Evolutionary conservation across 306 rosid genomes (phyloP).

Genomic region (Ormosia semicastrata): DNA sequence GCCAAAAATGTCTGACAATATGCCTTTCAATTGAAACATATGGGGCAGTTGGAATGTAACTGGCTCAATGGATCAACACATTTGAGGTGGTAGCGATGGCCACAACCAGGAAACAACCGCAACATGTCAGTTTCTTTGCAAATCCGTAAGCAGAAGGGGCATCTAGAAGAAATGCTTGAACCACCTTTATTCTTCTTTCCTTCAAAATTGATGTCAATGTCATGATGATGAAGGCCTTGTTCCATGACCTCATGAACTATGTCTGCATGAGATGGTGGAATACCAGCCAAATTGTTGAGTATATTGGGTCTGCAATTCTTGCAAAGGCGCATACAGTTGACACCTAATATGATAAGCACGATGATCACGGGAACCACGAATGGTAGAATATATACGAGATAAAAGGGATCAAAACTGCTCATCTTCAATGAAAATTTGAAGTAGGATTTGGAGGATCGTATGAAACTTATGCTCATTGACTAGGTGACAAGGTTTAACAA

Average conservation of each 20-base stretch:
- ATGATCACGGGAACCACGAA: conserved; percentile 14
- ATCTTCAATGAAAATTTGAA: background rate
- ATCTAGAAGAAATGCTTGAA: background rate
- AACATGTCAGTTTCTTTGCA: conserved; percentile 45
- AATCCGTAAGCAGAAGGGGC: conserved; percentile 54
- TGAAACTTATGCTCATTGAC: background rate
- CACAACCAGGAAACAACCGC: conserved; percentile 45
- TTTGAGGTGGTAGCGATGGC: conserved; percentile 37
- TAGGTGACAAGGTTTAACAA: background rate
- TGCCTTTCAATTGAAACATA: background rate
- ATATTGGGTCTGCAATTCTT: background rate
- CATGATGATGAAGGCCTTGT: conserved; percentile 4
- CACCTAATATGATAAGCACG: background rate
- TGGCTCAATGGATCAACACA: conserved; percentile 54
- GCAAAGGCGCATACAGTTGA: conserved; percentile 35
- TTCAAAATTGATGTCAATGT: conserved; percentile 13
- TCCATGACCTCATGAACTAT: background rate
- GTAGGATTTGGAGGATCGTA: background rate
- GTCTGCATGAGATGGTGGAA: background rate
- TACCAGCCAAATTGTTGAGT: background rate
- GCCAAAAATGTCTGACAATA: too few relatives aligned
- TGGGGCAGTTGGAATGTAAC: conserved; percentile 48
- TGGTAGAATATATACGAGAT: too few relatives aligned
- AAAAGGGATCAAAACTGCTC: too few relatives aligned
- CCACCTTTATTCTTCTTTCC: background rate